Evolutionary conservation across 352 stramenopile genomes (phyloP).

Genomic region (Globisporangium heterothallicum): DNA sequence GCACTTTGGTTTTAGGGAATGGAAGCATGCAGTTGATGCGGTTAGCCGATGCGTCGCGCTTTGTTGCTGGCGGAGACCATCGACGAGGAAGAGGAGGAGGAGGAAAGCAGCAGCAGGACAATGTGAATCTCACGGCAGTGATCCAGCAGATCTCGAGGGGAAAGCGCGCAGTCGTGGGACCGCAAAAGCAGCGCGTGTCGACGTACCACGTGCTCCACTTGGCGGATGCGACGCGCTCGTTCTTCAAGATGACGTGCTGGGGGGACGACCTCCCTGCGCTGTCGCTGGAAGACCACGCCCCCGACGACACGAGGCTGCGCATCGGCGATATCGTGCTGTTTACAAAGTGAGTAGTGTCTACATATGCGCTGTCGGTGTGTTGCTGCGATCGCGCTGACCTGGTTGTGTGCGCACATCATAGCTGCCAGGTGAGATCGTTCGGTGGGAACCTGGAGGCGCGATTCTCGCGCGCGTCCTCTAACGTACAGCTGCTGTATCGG

Average conservation of each 20-base stretch:
- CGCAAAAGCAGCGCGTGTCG: constrained; percentile 21
- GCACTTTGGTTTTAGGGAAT: constrained; percentile 1
- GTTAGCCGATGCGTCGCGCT: constrained; percentile 7
- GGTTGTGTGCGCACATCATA: neutral
- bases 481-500: constrained; percentile 52
- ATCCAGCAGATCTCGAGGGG: constrained; percentile 39
- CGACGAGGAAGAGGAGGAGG: too few species aligned
- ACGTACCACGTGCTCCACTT: constrained; percentile 26
- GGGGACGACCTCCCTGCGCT: constrained; percentile 27
- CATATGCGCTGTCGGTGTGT: neutral
- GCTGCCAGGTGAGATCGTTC: constrained; percentile 28
- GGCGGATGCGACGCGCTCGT: constrained; percentile 1
- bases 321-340: constrained; percentile 62
- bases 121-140: constrained; percentile 35
- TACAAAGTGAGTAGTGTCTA: constrained; percentile 21
- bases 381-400: neutral
- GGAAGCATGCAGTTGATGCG: neutral
- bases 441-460: constrained; percentile 50
- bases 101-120: neutral
- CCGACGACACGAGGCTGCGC: constrained; percentile 24
- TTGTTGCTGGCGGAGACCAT: constrained; percentile 26
- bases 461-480: constrained; percentile 33
- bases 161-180: constrained; percentile 23
- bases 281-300: constrained; percentile 25
- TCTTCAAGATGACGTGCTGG: constrained; percentile 11